Conservation (phyloP, 2,329 filamentous ascomycete genomes). For the Fusarium metavorans region DNA sequence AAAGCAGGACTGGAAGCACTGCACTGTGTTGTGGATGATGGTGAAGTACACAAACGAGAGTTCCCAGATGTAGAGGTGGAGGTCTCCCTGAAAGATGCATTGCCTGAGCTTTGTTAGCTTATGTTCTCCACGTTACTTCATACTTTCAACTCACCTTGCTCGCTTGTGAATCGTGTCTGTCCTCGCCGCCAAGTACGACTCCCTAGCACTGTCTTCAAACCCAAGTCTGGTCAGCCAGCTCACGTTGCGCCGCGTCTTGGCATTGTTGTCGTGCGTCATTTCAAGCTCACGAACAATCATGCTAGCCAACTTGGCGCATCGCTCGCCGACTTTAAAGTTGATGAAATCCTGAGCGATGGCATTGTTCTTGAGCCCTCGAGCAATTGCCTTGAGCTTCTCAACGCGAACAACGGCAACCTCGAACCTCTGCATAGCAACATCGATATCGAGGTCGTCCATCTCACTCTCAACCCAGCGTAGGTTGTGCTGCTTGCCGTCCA, state of each 20-base stretch:
- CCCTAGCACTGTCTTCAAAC: constrained; percentile 89
- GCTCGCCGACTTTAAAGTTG: constrained; percentile 88
- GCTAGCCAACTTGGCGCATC: constrained; percentile 80
- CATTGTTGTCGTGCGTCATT: constrained; percentile 80
- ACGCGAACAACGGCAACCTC: constrained; percentile 86
- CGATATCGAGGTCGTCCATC: constrained; percentile 95
- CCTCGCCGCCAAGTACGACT: constrained; percentile 86
- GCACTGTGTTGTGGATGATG: constrained; percentile 91
- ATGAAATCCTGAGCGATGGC: constrained; percentile 91
- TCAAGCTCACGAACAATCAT: constrained; percentile 83
- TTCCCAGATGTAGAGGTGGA: constrained; percentile 94
- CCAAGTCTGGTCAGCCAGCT: constrained; percentile 87
- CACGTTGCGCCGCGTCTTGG: constrained; percentile 83
- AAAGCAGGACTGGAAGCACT: constrained; percentile 89
- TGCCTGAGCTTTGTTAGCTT: constrained; percentile 66
- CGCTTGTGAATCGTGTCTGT: constrained; percentile 83
- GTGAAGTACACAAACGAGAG: constrained; percentile 96
- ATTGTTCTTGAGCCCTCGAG: constrained; percentile 86
- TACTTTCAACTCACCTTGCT: constrained; percentile 70
- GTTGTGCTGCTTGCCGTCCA: constrained; percentile 96
- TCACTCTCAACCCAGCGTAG: constrained; percentile 95
- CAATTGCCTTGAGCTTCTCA: constrained; percentile 85
- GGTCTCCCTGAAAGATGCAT: constrained; percentile 94
- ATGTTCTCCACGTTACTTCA: too few species aligned
- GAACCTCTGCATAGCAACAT: constrained; percentile 90